These are phyloP conservation scores for Teratosphaeria nubilosa DNA, from an alignment of 2,329 filamentous ascomycete genomes.

Conservation along the genomic window DNA sequence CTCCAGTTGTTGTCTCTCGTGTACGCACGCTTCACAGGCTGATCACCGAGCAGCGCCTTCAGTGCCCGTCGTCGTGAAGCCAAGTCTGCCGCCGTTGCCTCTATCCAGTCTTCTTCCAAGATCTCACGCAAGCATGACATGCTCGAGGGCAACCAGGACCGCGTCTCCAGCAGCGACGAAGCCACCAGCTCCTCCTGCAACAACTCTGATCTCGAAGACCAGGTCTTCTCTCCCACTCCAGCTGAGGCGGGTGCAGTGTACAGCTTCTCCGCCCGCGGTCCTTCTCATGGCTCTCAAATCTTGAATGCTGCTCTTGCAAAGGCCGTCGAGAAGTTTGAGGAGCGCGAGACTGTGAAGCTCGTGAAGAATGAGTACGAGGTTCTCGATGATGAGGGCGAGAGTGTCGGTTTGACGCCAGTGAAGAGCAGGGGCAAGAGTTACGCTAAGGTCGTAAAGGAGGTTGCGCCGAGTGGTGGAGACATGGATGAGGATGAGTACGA, in stretches of 20 bases:
- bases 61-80: constrained; percentile 18
- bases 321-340: constrained; percentile 51
- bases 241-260: constrained; percentile 42
- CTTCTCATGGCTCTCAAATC: constrained; percentile 46
- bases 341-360: constrained; percentile 50
- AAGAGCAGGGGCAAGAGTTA: constrained; percentile 23
- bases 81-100: constrained; percentile 18
- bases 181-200: constrained; percentile 36
- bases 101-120: constrained; percentile 18
- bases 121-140: constrained; percentile 36
- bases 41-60: constrained; percentile 13
- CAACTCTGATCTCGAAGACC: constrained; percentile 21
- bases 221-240: constrained; percentile 33
- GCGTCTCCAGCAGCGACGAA: constrained; percentile 20
- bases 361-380: constrained; percentile 52
- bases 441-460: constrained; percentile 20
- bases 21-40: not conserved
- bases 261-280: constrained; percentile 44
- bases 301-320: constrained; percentile 46
- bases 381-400: constrained; percentile 31
- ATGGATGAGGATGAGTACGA: constrained; percentile 26
- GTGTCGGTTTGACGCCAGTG: constrained; percentile 18
- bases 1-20: not conserved
- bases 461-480: constrained; percentile 13
- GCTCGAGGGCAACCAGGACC: constrained; percentile 18